These are phyloP conservation scores for Canna indica DNA, from an alignment of 176 grass and related monocot genomes.

Conservation along the genomic window DNA sequence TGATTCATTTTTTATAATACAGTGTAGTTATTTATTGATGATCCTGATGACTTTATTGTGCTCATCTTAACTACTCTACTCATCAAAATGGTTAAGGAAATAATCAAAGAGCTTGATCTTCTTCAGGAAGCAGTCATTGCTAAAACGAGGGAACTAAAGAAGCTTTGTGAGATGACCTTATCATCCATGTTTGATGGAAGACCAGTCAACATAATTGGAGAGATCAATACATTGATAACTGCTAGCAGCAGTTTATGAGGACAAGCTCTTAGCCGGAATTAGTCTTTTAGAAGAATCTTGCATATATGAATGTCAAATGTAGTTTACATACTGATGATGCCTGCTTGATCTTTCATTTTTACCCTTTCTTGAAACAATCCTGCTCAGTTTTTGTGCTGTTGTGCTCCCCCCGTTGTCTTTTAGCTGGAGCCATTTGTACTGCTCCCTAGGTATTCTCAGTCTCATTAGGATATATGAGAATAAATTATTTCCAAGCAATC, in stretches of 20 bases:
- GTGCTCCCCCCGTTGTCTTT: too few species aligned
- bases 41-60: background rate
- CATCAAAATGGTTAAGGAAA: background rate
- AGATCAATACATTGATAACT: constrained; percentile 70
- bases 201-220: constrained; percentile 82
- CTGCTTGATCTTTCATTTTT: too few species aligned
- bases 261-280: constrained; percentile 22
- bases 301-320: background rate
- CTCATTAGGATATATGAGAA: too few species aligned
- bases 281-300: background rate
- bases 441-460: too few species aligned
- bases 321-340: background rate
- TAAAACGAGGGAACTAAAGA: constrained; percentile 80
- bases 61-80: background rate
- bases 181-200: constrained; percentile 88
- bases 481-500: too few species aligned
- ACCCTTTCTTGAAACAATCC: too few species aligned
- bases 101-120: background rate
- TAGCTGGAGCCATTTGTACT: too few species aligned
- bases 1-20: background rate
- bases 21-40: background rate
- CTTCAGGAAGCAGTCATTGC: constrained; percentile 65
- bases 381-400: too few species aligned
- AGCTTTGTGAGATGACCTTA: constrained; percentile 59
- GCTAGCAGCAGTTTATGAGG: constrained; percentile 41